Evolutionary conservation across 1,284 basidiomycete species (phyloP).

Genomic region (Exobasidium rhododendri): DNA sequence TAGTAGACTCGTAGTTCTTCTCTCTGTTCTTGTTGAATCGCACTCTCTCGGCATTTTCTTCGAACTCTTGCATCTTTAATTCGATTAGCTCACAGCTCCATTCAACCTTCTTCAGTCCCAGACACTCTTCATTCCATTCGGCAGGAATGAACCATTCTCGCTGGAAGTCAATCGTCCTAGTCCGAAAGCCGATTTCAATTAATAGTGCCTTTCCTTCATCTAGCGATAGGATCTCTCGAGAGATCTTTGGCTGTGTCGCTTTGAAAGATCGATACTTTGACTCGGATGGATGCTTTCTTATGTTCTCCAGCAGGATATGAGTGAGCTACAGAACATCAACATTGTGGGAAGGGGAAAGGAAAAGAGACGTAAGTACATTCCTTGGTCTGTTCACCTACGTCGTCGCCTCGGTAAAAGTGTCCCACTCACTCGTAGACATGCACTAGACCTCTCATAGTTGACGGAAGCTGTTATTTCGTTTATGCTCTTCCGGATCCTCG

Average conservation of each 20-base stretch:
- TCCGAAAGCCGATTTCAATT: constrained; percentile 2
- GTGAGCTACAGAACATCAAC: no score
- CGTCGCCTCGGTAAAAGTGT: not conserved
- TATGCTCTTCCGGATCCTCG: constrained; percentile 1
- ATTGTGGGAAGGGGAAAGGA: not conserved
- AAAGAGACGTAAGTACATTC: no score
- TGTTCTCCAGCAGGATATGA: constrained; percentile 9
- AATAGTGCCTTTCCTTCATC: not conserved
- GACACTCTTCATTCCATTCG: constrained; percentile 2
- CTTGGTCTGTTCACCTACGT: no score
- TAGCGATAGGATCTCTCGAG: not conserved
- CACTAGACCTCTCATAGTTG: not conserved
- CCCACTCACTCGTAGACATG: not conserved
- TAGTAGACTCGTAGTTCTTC: not conserved
- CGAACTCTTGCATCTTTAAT: not conserved
- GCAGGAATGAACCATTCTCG: constrained; percentile 12
- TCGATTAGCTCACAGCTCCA: not conserved
- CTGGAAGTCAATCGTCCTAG: constrained; percentile 7
- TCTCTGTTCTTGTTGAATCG: not conserved
- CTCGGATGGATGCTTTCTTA: not conserved
- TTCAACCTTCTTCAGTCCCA: constrained; percentile 1
- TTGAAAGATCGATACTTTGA: constrained; percentile 10
- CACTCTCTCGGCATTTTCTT: not conserved
- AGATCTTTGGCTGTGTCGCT: constrained; percentile 9
- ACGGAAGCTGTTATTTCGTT: constrained; percentile 2